A percentile compares a stretch with the other conserved stretches of the same genome.
phyloP scores from a whole-genome alignment of 352 stramenopile species.

The Phytophthora pinifolia region DNA sequence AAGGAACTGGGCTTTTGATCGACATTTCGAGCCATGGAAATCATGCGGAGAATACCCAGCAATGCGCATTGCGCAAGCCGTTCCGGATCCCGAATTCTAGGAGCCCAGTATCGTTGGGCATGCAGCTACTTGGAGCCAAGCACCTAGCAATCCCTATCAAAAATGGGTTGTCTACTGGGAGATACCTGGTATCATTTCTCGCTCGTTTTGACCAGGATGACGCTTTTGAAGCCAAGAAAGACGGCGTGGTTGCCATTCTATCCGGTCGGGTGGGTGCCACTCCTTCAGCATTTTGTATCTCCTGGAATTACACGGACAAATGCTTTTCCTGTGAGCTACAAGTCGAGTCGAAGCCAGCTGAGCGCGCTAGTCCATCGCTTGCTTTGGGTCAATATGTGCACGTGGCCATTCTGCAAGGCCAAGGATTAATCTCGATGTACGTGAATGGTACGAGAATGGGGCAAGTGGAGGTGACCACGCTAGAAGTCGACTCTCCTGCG shows the following conservation, averaged over 20 bases:
- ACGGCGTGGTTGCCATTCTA: conserved; percentile 14
- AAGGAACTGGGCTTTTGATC: conserved; percentile 25
- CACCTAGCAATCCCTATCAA: conserved; percentile 18
- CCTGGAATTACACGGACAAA: conserved; percentile 16
- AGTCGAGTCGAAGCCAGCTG: background rate
- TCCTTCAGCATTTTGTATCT: conserved; percentile 20
- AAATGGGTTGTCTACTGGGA: background rate
- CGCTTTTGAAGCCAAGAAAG: background rate
- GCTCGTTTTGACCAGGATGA: conserved; percentile 35
- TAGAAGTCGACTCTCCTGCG: background rate
- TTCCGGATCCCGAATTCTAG: conserved; percentile 43
- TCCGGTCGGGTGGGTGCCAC: conserved; percentile 11
- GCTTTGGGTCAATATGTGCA: conserved; percentile 31
- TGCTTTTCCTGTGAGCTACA: conserved; percentile 21
- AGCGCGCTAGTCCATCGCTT: conserved; percentile 1
- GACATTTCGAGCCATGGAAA: conserved; percentile 55
- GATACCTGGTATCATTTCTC: conserved; percentile 47
- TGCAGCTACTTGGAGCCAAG: conserved; percentile 44
- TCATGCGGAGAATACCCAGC: conserved; percentile 32
- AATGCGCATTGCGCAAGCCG: conserved; percentile 52
- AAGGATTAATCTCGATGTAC: conserved; percentile 15
- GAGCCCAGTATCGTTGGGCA: conserved; percentile 18
- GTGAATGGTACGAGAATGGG: conserved; percentile 22
- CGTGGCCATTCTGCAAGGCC: conserved; percentile 15
- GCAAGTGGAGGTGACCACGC: conserved; percentile 1